Conservation (phyloP, 2,329 filamentous ascomycete species). For the Alternaria consortialis region DNA sequence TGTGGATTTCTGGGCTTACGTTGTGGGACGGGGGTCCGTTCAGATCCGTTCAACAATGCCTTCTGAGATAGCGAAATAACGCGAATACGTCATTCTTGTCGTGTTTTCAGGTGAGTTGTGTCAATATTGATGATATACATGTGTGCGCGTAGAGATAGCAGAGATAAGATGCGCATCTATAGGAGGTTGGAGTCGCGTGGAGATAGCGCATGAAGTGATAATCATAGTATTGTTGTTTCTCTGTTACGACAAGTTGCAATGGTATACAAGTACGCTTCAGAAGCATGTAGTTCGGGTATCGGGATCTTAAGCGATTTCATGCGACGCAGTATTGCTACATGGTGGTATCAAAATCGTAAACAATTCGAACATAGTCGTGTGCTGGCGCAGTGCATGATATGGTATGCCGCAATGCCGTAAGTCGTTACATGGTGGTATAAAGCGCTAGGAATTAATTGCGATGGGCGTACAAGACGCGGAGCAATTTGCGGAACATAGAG, state of each 20-base stretch:
- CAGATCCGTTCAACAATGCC: constrained; percentile 8
- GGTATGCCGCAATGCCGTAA: not conserved
- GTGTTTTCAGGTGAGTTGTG: constrained; percentile 1
- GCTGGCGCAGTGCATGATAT: not conserved
- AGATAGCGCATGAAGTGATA: not conserved
- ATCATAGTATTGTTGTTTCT: not conserved
- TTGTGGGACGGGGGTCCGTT: constrained; percentile 14
- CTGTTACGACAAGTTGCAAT: not conserved
- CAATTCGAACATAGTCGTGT: not conserved
- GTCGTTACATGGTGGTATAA: not conserved
- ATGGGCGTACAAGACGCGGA: constrained; percentile 1
- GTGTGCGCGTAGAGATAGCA: constrained; percentile 5
- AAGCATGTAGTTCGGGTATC: not conserved
- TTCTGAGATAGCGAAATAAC: constrained; percentile 7
- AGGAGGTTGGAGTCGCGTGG: not conserved
- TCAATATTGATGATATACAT: constrained; percentile 3
- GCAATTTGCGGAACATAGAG: not conserved
- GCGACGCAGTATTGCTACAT: not conserved
- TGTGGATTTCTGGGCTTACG: constrained; percentile 11
- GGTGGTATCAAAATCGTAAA: not conserved
- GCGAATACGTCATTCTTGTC: constrained; percentile 5
- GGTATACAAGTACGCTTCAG: not conserved
- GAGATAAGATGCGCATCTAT: constrained; percentile 1
- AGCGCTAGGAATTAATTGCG: not conserved
- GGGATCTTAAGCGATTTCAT: not conserved